These are phyloP conservation scores for Phytopythium aichiense DNA, from an alignment of 352 stramenopile genomes.

Conservation along the genomic window DNA sequence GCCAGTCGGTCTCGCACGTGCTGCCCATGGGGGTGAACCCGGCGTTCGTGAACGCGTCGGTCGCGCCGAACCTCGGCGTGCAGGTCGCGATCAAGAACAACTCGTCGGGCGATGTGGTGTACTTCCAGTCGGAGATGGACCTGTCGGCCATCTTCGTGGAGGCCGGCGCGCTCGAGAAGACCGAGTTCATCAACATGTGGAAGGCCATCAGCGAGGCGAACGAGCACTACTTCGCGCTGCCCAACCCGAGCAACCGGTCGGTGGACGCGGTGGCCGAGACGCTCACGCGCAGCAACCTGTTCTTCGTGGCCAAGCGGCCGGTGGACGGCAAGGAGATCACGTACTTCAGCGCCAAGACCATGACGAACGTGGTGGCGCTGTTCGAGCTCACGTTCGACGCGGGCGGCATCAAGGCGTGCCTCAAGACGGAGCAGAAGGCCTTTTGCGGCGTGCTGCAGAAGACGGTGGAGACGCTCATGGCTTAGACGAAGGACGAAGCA, in stretches of 20 bases:
- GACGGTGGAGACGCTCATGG: constrained; percentile 78
- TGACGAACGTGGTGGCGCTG: constrained; percentile 90
- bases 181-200: constrained; percentile 94
- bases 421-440: constrained; percentile 92
- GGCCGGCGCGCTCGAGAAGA: constrained; percentile 87
- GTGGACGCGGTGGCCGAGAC: constrained; percentile 87
- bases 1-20: constrained; percentile 73
- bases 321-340: constrained; percentile 94
- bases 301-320: constrained; percentile 93
- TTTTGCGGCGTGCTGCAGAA: constrained; percentile 89
- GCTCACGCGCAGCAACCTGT: constrained; percentile 89
- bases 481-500: constrained; percentile 13
- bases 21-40: constrained; percentile 79
- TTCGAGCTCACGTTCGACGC: constrained; percentile 96
- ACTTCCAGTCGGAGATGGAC: constrained; percentile 94
- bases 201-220: constrained; percentile 95
- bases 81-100: constrained; percentile 98
- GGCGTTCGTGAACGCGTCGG: constrained; percentile 66
- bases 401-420: constrained; percentile 89
- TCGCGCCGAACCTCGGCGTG: constrained; percentile 77
- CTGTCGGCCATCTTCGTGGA: constrained; percentile 88
- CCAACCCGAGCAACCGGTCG: constrained; percentile 45
- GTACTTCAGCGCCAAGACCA: constrained; percentile 94
- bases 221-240: constrained; percentile 92
- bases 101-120: constrained; percentile 90